These are phyloP conservation scores for Colletotrichum zoysiae DNA, from an alignment of 2,329 filamentous ascomycete species.

Conservation along the genomic window DNA sequence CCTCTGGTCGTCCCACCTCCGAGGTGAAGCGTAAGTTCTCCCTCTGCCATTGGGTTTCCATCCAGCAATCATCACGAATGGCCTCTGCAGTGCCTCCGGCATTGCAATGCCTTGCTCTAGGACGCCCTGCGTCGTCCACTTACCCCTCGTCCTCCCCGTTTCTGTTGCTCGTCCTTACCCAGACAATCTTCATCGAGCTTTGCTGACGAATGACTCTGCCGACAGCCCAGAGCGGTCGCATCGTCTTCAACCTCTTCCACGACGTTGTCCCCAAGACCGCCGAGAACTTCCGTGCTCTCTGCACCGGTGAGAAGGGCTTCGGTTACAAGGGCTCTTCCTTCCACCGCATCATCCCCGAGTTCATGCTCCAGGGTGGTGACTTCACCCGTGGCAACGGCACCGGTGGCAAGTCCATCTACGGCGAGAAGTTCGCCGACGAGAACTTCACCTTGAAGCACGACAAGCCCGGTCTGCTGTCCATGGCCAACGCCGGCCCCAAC, in stretches of 20 bases:
- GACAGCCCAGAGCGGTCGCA: slow-evolving; percentile 79
- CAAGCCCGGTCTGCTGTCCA: slow-evolving; percentile 84
- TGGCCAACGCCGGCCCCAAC: slow-evolving; percentile 96
- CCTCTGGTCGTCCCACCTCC: slow-evolving; percentile 66
- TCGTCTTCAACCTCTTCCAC: slow-evolving; percentile 91
- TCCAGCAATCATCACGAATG: slow-evolving; percentile 13
- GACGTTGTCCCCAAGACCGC: slow-evolving; percentile 89
- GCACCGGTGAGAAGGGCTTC: slow-evolving; percentile 83
- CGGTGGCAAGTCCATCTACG: slow-evolving; percentile 94
- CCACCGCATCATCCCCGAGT: slow-evolving; percentile 92
- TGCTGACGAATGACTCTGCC: slow-evolving; percentile 40
- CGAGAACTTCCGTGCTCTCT: slow-evolving; percentile 87
- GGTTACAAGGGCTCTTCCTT: slow-evolving; percentile 87
- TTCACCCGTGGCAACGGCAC: slow-evolving; percentile 93
- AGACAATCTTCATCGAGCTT: slow-evolving; percentile 11
- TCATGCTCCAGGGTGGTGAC: slow-evolving; percentile 98
- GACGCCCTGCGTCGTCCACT: background rate
- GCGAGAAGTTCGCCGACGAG: slow-evolving; percentile 94
- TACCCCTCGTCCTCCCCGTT: background rate
- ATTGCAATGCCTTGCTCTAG: slow-evolving; percentile 9
- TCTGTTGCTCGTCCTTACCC: background rate
- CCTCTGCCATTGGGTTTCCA: slow-evolving; percentile 40
- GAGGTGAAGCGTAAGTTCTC: slow-evolving; percentile 72
- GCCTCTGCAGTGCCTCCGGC: background rate
- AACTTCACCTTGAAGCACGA: slow-evolving; percentile 85